phyloP scores from a whole-genome alignment of 352 stramenopile species.

The Globisporangium cylindrosporum region DNA sequence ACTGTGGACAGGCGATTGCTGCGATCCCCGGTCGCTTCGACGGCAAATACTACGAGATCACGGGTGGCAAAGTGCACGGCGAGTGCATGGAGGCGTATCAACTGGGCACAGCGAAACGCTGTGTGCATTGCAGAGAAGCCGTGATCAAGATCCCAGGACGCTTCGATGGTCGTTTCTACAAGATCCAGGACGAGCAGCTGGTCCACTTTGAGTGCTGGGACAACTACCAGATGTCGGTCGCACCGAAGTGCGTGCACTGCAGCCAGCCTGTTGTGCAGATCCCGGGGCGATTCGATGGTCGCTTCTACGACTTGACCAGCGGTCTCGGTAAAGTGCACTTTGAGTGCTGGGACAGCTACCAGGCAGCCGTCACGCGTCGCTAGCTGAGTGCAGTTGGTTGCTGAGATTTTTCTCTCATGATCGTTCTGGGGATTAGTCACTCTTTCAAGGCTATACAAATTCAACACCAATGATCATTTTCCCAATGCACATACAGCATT shows the following conservation, averaged over 20 bases:
- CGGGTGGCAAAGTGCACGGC: conserved; percentile 68
- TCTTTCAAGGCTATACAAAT: background rate
- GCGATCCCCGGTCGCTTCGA: conserved; percentile 74
- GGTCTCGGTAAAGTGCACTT: conserved; percentile 82
- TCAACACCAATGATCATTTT: background rate
- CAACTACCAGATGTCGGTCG: conserved; percentile 62
- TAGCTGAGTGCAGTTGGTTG: background rate
- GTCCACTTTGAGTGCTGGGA: conserved; percentile 89
- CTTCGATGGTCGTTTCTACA: conserved; percentile 86
- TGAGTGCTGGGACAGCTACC: conserved; percentile 83
- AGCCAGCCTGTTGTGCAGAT: conserved; percentile 69
- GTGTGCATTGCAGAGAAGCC: conserved; percentile 63
- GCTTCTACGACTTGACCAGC: conserved; percentile 81
- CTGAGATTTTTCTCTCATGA: background rate
- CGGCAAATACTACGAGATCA: conserved; percentile 79
- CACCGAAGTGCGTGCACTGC: conserved; percentile 82
- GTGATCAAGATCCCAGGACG: conserved; percentile 66
- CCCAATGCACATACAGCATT: background rate
- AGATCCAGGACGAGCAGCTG: conserved; percentile 61
- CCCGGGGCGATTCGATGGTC: conserved; percentile 67
- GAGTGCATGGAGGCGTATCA: conserved; percentile 84
- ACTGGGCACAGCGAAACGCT: conserved; percentile 67
- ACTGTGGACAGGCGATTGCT: conserved; percentile 77
- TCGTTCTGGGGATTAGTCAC: background rate
- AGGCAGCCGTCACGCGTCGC: conserved; percentile 17